phyloP scores from a whole-genome alignment of 106 monocot genomes.

The Apostasia ramifera region DNA sequence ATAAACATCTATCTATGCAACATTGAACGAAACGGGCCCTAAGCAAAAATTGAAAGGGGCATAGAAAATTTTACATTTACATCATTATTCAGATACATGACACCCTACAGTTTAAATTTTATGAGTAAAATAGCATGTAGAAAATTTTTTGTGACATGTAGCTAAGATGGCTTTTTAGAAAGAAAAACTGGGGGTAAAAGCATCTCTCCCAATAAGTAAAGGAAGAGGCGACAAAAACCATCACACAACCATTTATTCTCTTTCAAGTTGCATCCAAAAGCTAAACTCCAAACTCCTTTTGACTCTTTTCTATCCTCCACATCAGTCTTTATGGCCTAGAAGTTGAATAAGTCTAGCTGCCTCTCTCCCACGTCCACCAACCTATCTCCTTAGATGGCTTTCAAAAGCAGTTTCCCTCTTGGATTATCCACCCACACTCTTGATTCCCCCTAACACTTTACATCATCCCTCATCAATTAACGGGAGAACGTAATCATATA shows the following conservation, averaged over 20 bases:
- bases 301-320: conserved; percentile 7
- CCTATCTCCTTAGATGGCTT: conserved; percentile 13
- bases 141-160: too few species aligned
- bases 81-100: too few species aligned
- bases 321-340: conserved; percentile 10
- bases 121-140: too few species aligned
- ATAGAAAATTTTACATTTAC: too few species aligned
- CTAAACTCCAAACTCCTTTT: conserved; percentile 9
- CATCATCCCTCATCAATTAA: conserved; percentile 19
- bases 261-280: conserved; percentile 4
- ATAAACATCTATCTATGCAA: too few species aligned
- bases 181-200: neutral
- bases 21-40: too few species aligned
- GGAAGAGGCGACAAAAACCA: conserved; percentile 5
- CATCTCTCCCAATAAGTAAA: neutral
- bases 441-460: conserved; percentile 16
- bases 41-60: too few species aligned
- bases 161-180: neutral
- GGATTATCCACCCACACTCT: conserved; percentile 25
- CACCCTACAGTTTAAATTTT: too few species aligned
- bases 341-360: neutral
- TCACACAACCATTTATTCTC: conserved; percentile 13
- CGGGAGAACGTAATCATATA: conserved; percentile 1
- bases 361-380: conserved; percentile 10
- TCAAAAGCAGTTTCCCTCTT: conserved; percentile 21